Conservation (phyloP, 306 rosid genomes). For the Vigna angularis region DNA sequence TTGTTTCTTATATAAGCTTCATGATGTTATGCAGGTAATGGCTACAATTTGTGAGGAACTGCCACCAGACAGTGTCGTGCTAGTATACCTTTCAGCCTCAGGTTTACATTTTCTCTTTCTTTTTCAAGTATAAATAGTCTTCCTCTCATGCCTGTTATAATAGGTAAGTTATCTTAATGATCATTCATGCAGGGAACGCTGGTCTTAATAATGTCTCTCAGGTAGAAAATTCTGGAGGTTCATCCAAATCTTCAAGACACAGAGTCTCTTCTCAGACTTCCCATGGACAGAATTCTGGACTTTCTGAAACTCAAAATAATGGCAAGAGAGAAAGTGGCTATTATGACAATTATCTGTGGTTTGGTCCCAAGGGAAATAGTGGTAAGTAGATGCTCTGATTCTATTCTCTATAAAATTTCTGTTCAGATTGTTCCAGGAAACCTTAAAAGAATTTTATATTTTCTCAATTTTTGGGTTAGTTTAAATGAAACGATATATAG, state of each 20-base stretch:
- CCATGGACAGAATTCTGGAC: constrained; percentile 57
- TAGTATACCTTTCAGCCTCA: constrained; percentile 90
- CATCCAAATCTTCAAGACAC: constrained; percentile 65
- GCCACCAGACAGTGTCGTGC: constrained; percentile 81
- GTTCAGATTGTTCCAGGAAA: constrained; percentile 30
- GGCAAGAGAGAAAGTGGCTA: constrained; percentile 68
- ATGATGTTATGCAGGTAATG: constrained; percentile 71
- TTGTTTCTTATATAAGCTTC: constrained; percentile 44
- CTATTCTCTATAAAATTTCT: constrained; percentile 32
- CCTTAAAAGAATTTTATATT: not conserved
- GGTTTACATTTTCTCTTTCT: constrained; percentile 59
- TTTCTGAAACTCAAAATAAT: constrained; percentile 61
- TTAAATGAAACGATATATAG: constrained; percentile 10
- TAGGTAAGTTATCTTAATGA: constrained; percentile 51
- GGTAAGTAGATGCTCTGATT: constrained; percentile 61
- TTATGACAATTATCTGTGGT: constrained; percentile 78
- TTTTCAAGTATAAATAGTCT: constrained; percentile 33
- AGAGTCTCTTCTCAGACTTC: constrained; percentile 60
- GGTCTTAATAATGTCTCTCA: constrained; percentile 59
- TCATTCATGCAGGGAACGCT: constrained; percentile 74
- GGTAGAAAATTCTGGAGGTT: constrained; percentile 63
- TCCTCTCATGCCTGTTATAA: constrained; percentile 29
- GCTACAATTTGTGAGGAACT: constrained; percentile 98
- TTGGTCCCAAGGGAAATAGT: constrained; percentile 87
- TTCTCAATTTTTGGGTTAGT: constrained; percentile 24